phyloP scores from a whole-genome alignment of 768 basidiomycete species.

The Pluteus cervinus region DNA sequence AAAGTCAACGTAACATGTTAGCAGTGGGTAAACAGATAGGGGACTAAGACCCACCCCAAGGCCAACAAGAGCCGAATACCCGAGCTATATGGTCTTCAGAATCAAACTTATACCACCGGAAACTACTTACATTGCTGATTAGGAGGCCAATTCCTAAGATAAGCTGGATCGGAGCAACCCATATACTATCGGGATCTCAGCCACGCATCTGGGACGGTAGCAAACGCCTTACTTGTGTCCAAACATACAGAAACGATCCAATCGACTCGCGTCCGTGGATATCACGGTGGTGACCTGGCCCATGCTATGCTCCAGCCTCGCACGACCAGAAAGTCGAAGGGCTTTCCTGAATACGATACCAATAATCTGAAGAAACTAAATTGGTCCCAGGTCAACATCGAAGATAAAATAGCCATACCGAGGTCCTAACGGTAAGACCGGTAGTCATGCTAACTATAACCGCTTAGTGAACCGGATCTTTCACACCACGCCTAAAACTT shows the following conservation, averaged over 20 bases:
- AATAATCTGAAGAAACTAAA: conserved; percentile 28
- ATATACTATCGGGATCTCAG: conserved; percentile 31
- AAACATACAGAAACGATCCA: conserved; percentile 43
- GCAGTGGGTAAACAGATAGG: conserved; percentile 5
- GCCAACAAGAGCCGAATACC: conserved; percentile 66
- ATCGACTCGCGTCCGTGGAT: conserved; percentile 51
- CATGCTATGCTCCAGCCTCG: conserved; percentile 51
- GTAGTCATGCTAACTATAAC: conserved; percentile 36
- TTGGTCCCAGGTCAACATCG: too few relatives aligned
- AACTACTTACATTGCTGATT: too few relatives aligned
- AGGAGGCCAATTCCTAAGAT: background rate
- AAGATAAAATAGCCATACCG: conserved; percentile 31
- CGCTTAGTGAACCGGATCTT: background rate
- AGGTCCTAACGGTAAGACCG: conserved; percentile 42
- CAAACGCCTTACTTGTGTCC: conserved; percentile 30
- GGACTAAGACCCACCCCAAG: conserved; percentile 30
- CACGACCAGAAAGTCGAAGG: conserved; percentile 55
- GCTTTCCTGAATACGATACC: conserved; percentile 60
- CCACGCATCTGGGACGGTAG: background rate
- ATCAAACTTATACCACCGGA: too few relatives aligned
- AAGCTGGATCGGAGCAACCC: conserved; percentile 53
- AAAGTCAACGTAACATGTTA: conserved; percentile 1
- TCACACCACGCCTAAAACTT: conserved; percentile 5
- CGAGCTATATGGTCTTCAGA: conserved; percentile 44
- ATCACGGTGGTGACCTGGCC: conserved; percentile 71